These are phyloP conservation scores for Pyrus pyrifolia DNA, from an alignment of 306 rosid species.

Conservation along the genomic window DNA sequence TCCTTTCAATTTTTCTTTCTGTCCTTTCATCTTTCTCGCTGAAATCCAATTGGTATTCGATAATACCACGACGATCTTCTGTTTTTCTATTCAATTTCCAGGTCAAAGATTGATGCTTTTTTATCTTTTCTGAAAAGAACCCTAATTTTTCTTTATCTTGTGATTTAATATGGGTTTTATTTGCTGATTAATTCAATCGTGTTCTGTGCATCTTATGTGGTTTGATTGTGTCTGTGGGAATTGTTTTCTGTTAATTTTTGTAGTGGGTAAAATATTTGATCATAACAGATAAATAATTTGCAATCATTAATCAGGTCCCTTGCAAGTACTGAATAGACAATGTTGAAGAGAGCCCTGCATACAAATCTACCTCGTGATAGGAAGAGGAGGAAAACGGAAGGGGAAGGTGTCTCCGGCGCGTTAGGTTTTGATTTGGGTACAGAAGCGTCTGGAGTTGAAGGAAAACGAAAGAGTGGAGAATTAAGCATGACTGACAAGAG, in stretches of 20 bases:
- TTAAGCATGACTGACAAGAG: neutral
- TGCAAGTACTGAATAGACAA: neutral
- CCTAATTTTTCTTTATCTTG: neutral
- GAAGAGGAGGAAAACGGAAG: neutral
- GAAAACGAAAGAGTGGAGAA: neutral
- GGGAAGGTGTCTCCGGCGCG: neutral
- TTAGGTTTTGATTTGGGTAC: neutral
- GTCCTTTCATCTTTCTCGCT: too few relatives aligned
- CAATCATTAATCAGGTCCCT: neutral
- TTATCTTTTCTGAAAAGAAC: neutral
- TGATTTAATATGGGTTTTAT: neutral
- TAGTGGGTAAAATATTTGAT: neutral
- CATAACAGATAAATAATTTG: neutral
- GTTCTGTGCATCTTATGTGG: neutral
- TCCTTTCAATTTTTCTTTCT: neutral
- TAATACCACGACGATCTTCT: neutral
- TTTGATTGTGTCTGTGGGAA: neutral
- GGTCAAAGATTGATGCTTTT: neutral
- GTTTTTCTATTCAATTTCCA: neutral
- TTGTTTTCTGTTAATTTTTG: neutral
- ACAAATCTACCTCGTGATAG: neutral
- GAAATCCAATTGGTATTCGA: neutral
- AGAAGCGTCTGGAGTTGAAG: neutral
- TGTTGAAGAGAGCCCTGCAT: neutral
- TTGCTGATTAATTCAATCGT: neutral